Conservation (phyloP, 2,329 filamentous ascomycete genomes). For the Diplodia mutila region DNA sequence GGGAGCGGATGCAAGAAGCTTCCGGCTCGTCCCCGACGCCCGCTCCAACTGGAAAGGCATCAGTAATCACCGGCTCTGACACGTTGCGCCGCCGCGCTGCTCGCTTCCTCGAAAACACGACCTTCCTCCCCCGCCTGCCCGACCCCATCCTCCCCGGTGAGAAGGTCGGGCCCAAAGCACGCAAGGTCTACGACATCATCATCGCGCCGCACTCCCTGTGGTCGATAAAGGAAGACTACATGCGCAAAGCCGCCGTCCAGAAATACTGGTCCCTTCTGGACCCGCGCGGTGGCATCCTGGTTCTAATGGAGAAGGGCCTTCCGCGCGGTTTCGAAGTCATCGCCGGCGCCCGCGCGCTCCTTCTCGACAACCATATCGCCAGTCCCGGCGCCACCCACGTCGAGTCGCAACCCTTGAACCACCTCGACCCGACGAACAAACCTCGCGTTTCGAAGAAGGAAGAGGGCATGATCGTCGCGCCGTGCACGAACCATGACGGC, state of each 20-base stretch:
- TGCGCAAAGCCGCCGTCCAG: slow-evolving; percentile 77
- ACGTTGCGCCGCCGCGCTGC: slow-evolving; percentile 75
- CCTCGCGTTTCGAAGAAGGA: slow-evolving; percentile 50
- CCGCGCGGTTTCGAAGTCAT: slow-evolving; percentile 91
- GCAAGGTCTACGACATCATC: slow-evolving; percentile 87
- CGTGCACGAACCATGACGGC: slow-evolving; percentile 82
- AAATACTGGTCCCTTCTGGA: slow-evolving; percentile 89
- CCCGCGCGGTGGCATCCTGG: slow-evolving; percentile 80
- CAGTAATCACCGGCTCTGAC: slow-evolving; percentile 78
- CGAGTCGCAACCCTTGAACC: slow-evolving; percentile 35
- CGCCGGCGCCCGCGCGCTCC: slow-evolving; percentile 76
- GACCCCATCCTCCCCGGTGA: slow-evolving; percentile 73
- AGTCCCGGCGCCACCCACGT: slow-evolving; percentile 58
- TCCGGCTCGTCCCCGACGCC: slow-evolving; percentile 30
- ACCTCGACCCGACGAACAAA: slow-evolving; percentile 43
- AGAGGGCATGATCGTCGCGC: slow-evolving; percentile 64
- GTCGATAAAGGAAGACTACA: slow-evolving; percentile 72
- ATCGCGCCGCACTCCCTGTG: slow-evolving; percentile 86
- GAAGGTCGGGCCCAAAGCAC: slow-evolving; percentile 43
- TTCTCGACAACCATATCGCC: slow-evolving; percentile 75
- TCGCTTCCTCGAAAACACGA: slow-evolving; percentile 80
- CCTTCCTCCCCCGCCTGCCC: slow-evolving; percentile 88
- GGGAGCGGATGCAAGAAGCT: slow-evolving; percentile 65
- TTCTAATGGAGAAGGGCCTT: slow-evolving; percentile 88
- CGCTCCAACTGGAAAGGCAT: slow-evolving; percentile 70